Conservation (phyloP, 2,329 filamentous ascomycete genomes). For the Ophiostoma triangulosporum region DNA sequence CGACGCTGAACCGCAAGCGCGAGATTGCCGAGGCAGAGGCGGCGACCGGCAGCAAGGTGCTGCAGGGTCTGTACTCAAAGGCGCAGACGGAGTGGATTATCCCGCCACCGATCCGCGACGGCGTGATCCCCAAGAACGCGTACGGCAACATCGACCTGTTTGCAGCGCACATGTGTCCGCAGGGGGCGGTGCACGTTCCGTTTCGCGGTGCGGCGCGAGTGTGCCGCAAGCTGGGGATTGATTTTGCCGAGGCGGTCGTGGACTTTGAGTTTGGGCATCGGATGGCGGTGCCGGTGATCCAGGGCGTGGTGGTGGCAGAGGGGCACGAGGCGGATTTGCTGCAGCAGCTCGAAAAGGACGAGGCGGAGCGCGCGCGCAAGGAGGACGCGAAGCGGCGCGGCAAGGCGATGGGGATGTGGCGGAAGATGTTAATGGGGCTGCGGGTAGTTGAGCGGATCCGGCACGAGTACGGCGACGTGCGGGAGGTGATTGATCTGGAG, state of each 20-base stretch:
- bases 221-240: constrained; percentile 71
- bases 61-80: constrained; percentile 72
- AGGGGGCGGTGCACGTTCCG: constrained; percentile 68
- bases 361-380: constrained; percentile 59
- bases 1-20: constrained; percentile 73
- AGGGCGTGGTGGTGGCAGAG: constrained; percentile 75
- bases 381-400: constrained; percentile 75
- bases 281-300: constrained; percentile 83
- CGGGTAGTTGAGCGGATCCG: constrained; percentile 66
- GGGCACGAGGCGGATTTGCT: constrained; percentile 64
- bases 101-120: constrained; percentile 70
- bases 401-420: constrained; percentile 62
- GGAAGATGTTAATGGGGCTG: constrained; percentile 74
- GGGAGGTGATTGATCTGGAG: constrained; percentile 23
- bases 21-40: constrained; percentile 80
- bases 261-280: constrained; percentile 94
- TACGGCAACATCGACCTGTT: constrained; percentile 97
- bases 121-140: constrained; percentile 81
- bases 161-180: constrained; percentile 81
- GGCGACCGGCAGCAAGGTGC: constrained; percentile 64
- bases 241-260: constrained; percentile 87
- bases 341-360: constrained; percentile 67
- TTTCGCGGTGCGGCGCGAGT: constrained; percentile 63
- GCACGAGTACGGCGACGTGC: constrained; percentile 58
- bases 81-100: constrained; percentile 95